These are phyloP conservation scores for Chaetomium tenue DNA, from an alignment of 495 filamentous ascomycete species.

Conservation along the genomic window DNA sequence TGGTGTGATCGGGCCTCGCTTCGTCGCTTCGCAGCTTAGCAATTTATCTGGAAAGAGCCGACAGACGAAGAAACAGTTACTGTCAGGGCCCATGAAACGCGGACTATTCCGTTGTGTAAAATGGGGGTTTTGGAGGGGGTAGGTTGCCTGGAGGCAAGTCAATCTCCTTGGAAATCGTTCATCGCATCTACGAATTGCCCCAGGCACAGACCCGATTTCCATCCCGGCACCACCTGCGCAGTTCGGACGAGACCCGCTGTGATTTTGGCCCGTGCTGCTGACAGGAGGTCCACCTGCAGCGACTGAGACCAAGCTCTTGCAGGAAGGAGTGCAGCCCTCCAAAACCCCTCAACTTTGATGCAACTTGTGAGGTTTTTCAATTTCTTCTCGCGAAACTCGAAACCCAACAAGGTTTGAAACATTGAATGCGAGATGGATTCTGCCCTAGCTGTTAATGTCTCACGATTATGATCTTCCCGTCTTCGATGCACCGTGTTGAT, in stretches of 20 bases:
- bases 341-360: too few relatives aligned
- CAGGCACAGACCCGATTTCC: background rate
- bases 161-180: background rate
- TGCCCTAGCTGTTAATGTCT: constrained; percentile 17
- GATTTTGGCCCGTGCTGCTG: constrained; percentile 29
- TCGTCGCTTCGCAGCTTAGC: background rate
- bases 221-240: background rate
- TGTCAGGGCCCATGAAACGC: background rate
- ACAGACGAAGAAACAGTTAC: background rate
- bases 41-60: background rate
- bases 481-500: constrained; percentile 18
- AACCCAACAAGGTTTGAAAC: constrained; percentile 13
- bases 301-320: constrained; percentile 9
- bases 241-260: constrained; percentile 8
- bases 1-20: constrained; percentile 1
- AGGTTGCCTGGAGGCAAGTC: background rate
- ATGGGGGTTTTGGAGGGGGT: background rate
- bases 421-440: constrained; percentile 10
- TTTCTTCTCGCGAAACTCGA: background rate
- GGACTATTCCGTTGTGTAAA: background rate
- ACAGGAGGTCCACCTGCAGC: constrained; percentile 19
- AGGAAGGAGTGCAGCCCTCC: constrained; percentile 13
- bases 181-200: background rate
- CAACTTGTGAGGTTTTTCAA: background rate
- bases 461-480: constrained; percentile 20